These are phyloP conservation scores for Ophiostoma triangulosporum DNA, from an alignment of 2,329 filamentous ascomycete genomes.

Conservation along the genomic window DNA sequence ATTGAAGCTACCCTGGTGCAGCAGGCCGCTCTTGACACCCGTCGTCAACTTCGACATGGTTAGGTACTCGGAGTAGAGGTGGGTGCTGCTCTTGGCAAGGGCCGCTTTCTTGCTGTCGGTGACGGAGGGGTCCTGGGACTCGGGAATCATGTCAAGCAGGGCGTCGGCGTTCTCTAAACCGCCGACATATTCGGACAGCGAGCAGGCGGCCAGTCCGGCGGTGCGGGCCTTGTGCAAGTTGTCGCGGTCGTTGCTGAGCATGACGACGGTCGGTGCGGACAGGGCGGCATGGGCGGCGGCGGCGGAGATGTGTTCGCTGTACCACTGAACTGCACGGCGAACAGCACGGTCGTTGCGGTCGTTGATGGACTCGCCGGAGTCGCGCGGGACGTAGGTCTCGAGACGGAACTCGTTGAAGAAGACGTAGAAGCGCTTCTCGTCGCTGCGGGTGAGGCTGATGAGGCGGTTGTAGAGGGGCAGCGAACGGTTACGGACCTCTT, in stretches of 20 bases:
- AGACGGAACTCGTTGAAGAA: constrained; percentile 98
- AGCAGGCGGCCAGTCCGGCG: constrained; percentile 58
- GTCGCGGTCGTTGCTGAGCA: constrained; percentile 86
- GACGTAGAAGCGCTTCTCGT: constrained; percentile 94
- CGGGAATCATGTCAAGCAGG: constrained; percentile 85
- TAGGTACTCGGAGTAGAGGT: constrained; percentile 82
- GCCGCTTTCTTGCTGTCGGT: constrained; percentile 32
- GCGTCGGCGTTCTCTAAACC: constrained; percentile 74
- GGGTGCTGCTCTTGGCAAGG: constrained; percentile 31
- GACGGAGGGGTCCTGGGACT: constrained; percentile 55
- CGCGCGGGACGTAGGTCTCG: constrained; percentile 73
- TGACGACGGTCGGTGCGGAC: constrained; percentile 63
- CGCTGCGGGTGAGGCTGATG: constrained; percentile 80
- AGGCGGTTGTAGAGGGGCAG: constrained; percentile 90
- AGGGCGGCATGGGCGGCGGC: constrained; percentile 30
- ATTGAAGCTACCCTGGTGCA: constrained; percentile 93
- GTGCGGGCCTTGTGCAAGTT: constrained; percentile 70
- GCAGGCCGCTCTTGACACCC: constrained; percentile 70
- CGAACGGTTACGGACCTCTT: constrained; percentile 89
- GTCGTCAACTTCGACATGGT: constrained; percentile 89
- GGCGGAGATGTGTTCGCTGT: constrained; percentile 63
- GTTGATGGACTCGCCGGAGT: constrained; percentile 75
- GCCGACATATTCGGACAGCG: constrained; percentile 64
- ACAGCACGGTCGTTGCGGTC: constrained; percentile 93
- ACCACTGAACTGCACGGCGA: constrained; percentile 77